Evolutionary conservation across 495 filamentous ascomycete genomes (phyloP), one percentile per base, ranked within the genome.

Genomic region (Xylaria telfairii): DNA sequence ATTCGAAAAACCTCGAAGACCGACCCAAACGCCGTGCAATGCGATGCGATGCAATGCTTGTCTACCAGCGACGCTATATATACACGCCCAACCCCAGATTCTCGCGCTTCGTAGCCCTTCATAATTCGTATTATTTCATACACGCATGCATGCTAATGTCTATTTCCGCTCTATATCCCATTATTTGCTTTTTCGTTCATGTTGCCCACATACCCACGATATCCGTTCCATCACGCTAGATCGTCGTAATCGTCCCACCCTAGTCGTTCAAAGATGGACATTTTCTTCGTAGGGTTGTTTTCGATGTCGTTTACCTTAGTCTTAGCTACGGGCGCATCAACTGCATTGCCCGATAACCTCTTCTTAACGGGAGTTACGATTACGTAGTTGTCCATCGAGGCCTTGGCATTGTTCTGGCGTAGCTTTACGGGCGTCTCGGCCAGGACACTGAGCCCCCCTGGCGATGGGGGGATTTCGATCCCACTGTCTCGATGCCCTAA

Each of bases 231-330:
- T 62, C 26, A 78, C 21, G 54, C 61, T 42, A 78, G 49, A 13
- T 78, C 76, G 24, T 86, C 90, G 69, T 88, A 84, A 71, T 91
- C 87, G 75, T 92, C 91, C 94, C 94, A 93, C 57, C 93, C 91
- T 60, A 96, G 77, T 44, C 83, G 81, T 78, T 91, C 88, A 76
- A 92, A 96, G 57, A 97, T 92, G 21, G 81, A 83, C 74, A 65
- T 19, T 42, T 83, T 79, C 79, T 85, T 77, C 10, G 64, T 67
- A 0, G 70, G 67, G 3, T 70, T 65, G 26, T 65, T 64, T 51
- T 66, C 26, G 10, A 19, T 15, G 26, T 44, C 46, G 71, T 42
- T 46, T 68, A 75, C 65, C 78, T 79, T 68, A 15, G 53, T 74
- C 49, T 42, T 47, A 39, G 28, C 19, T 59, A 71, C 39, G 53